A percentile compares a stretch with the other conserved stretches of the same genome.
Conservation (phyloP, 2,329 filamentous ascomycete species). For the Teratosphaeria epicoccoides region DNA sequence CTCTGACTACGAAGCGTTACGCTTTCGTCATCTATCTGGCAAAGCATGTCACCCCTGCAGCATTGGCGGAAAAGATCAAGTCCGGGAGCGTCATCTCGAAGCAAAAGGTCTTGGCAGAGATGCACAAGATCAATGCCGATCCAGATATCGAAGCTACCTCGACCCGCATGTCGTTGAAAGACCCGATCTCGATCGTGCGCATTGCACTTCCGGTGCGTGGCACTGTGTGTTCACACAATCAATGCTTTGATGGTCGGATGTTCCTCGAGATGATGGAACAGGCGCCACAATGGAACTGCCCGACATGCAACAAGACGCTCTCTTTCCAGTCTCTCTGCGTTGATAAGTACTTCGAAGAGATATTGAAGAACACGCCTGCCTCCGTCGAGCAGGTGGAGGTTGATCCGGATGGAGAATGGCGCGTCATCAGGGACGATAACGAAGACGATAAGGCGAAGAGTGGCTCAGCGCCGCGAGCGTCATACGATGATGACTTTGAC, state of each 20-base stretch:
- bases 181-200: slow-evolving; percentile 77
- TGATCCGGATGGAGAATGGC: slow-evolving; percentile 77
- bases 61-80: slow-evolving; percentile 59
- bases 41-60: slow-evolving; percentile 57
- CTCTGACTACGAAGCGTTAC: slow-evolving; percentile 66
- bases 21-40: slow-evolving; percentile 63
- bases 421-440: slow-evolving; percentile 33
- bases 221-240: slow-evolving; percentile 71
- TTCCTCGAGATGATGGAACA: slow-evolving; percentile 93
- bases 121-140: slow-evolving; percentile 63
- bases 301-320: slow-evolving; percentile 76
- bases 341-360: slow-evolving; percentile 85
- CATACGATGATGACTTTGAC: slow-evolving; percentile 32
- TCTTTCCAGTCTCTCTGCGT: slow-evolving; percentile 74
- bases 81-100: slow-evolving; percentile 64
- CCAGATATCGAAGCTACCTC: slow-evolving; percentile 83
- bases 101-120: slow-evolving; percentile 68
- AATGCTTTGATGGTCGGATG: slow-evolving; percentile 88
- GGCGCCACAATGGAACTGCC: slow-evolving; percentile 92
- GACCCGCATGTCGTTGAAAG: slow-evolving; percentile 80
- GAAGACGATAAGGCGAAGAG: slow-evolving; percentile 22
- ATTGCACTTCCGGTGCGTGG: slow-evolving; percentile 73
- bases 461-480: slow-evolving; percentile 11
- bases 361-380: slow-evolving; percentile 60
- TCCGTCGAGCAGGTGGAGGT: slow-evolving; percentile 78